Base-by-base conservation (phyloP, 345 rosid genomes). In the Carallia pectinifolia region DNA sequence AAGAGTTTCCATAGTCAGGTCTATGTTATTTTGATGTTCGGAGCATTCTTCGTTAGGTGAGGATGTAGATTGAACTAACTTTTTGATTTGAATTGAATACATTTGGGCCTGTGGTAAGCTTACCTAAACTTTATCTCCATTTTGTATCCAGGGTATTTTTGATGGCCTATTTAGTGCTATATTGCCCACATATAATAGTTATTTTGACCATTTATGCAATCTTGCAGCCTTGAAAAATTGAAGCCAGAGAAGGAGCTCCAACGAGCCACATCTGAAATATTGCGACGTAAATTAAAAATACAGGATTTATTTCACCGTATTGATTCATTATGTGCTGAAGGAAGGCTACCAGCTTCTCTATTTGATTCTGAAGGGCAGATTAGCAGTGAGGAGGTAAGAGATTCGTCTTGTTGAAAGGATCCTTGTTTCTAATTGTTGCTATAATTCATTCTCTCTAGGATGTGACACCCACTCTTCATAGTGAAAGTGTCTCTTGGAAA, bases 211-310 rank as follows among this genome's bases (percentile, higher is more conserved):
- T 56, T 39, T 9, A 7, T 58, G 4, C 44, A 4, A 56, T 63
- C 71, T 79, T 74, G 78, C 92, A 95, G 99, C 83, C 30, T 85
- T 55, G 99, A 95, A 83, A 95, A 95, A 79, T 67, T 92, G 71
- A 92, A 92, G 86, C 98, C 97, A 18, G 96, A 95, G 80, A 92
- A 88, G 83, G 99, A 95, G 85, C 87, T 95, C 82, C 91, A 95
- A 67, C 86, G 99, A 55, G 99, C 99, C 53, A 85, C 81, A 31
- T 83, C 89, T 53, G 98, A 89, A 77, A 95, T 95, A 79, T 56
- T 85, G 72, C 84, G 77, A 33, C 80, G 89, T 37, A 95, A 95
- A 81, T 68, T 85, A 76, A 92, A 84, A 74, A 92, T 92, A 68
- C 85, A 97, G 83, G 96, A 92, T 78, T 83, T 95, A 70, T 87